phyloP scores from a whole-genome alignment of 768 basidiomycete species.

The Tulasnella sp. region DNA sequence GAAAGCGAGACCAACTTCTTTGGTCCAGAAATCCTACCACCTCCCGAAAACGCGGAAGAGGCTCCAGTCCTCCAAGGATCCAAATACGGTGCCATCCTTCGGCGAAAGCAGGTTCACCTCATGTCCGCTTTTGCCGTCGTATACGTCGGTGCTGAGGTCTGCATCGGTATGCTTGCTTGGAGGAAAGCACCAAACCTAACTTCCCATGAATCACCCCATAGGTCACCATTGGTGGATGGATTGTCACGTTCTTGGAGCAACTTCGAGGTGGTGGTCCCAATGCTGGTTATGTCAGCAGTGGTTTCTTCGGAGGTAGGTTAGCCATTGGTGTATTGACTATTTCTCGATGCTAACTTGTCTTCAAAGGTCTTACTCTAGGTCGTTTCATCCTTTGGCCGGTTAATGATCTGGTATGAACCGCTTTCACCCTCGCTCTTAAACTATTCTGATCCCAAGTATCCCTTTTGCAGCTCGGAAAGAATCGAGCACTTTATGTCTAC shows the following conservation, averaged over 20 bases:
- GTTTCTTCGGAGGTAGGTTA: constrained; percentile 43
- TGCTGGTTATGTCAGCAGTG: constrained; percentile 32
- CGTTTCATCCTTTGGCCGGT: constrained; percentile 27
- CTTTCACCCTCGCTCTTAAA: neutral
- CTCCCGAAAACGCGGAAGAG: constrained; percentile 7
- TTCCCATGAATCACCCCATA: neutral
- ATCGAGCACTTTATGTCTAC: constrained; percentile 31
- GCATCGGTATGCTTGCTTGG: neutral
- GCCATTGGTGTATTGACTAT: neutral
- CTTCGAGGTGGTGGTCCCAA: constrained; percentile 29
- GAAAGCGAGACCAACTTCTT: neutral
- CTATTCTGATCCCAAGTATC: neutral
- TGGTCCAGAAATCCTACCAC: neutral
- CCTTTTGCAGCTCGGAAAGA: constrained; percentile 29
- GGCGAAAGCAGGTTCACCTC: constrained; percentile 53
- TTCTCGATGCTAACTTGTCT: neutral
- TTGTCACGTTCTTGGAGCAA: constrained; percentile 30
- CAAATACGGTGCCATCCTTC: constrained; percentile 47
- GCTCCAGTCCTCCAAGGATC: neutral
- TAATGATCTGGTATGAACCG: neutral
- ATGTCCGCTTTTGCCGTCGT: constrained; percentile 62
- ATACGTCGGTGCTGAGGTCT: constrained; percentile 66
- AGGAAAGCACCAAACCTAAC: too few relatives aligned
- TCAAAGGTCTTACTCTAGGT: constrained; percentile 26
- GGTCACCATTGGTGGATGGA: constrained; percentile 35